Conservation (phyloP, 2,329 filamentous ascomycete species). For the Neurospora sp. region DNA sequence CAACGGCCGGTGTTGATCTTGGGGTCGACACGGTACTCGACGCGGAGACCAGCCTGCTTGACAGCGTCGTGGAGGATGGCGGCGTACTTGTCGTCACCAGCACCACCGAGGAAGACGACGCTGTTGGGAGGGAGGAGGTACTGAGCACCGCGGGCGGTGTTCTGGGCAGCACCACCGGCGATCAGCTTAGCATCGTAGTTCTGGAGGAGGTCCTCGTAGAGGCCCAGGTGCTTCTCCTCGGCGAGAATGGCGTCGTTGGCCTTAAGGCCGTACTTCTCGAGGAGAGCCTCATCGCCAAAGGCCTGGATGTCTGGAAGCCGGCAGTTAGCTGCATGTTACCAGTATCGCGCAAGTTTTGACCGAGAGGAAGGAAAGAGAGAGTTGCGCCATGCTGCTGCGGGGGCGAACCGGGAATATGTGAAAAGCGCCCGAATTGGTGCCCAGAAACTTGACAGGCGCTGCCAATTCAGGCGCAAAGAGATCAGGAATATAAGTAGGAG, state of each 20-base stretch:
- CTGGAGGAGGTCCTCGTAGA: constrained; percentile 90
- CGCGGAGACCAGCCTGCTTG: constrained; percentile 76
- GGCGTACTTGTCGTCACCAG: constrained; percentile 92
- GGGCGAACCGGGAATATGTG: constrained; percentile 1
- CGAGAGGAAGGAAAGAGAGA: not conserved
- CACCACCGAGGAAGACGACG: constrained; percentile 86
- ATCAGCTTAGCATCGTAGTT: constrained; percentile 92
- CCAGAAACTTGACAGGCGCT: not conserved
- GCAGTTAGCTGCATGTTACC: constrained; percentile 1
- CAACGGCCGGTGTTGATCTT: constrained; percentile 81
- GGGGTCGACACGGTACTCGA: constrained; percentile 89
- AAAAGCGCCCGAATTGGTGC: not conserved
- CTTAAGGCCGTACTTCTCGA: constrained; percentile 90
- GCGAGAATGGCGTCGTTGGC: constrained; percentile 96
- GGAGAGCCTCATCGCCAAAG: constrained; percentile 67
- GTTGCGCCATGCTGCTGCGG: not conserved
- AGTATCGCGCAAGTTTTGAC: constrained; percentile 4
- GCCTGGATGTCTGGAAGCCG: constrained; percentile 72
- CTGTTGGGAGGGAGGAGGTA: constrained; percentile 88
- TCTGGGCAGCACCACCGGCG: constrained; percentile 92
- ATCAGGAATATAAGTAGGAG: not conserved
- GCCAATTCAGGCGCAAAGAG: not conserved
- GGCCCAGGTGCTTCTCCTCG: constrained; percentile 75
- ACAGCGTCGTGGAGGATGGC: constrained; percentile 80
- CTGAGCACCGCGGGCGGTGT: constrained; percentile 91